Conservation (phyloP, 495 filamentous ascomycete genomes). For the Lepraria neglecta region DNA sequence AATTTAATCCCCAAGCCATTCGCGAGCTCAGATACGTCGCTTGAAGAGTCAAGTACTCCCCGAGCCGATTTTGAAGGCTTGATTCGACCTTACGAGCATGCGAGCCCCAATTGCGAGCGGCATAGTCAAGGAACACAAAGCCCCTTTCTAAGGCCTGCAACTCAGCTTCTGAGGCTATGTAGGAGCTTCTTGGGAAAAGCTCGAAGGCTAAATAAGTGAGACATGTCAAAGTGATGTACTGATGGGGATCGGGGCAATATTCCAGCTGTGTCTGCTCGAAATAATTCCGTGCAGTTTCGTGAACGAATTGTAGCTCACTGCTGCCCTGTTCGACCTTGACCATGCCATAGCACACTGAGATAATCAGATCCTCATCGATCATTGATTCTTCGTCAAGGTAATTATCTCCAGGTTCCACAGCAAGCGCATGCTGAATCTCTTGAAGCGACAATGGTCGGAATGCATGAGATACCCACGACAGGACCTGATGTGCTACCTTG, state of each 20-base stretch:
- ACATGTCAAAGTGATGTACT: background rate
- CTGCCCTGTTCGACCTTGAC: constrained; percentile 43
- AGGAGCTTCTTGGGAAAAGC: background rate
- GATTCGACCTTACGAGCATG: background rate
- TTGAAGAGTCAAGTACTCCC: background rate
- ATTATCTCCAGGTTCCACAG: constrained; percentile 8
- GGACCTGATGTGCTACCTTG: constrained; percentile 6
- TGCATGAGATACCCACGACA: constrained; percentile 25
- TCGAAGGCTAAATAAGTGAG: constrained; percentile 4
- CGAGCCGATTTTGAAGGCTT: background rate
- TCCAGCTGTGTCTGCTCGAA: constrained; percentile 35
- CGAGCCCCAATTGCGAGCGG: background rate
- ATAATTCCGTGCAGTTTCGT: constrained; percentile 51
- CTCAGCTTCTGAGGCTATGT: too few relatives aligned
- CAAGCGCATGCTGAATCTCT: constrained; percentile 20
- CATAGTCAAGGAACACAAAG: background rate
- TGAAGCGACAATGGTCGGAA: constrained; percentile 12
- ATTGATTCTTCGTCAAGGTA: constrained; percentile 38
- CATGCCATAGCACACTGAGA: constrained; percentile 46
- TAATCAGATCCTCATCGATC: constrained; percentile 33
- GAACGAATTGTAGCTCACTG: constrained; percentile 44
- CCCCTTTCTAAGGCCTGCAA: background rate
- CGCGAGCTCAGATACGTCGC: constrained; percentile 6
- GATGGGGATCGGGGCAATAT: background rate
- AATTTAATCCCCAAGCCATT: background rate